Conservation (phyloP, 352 stramenopile genomes). For the Globisporangium rhizosaccharum region DNA sequence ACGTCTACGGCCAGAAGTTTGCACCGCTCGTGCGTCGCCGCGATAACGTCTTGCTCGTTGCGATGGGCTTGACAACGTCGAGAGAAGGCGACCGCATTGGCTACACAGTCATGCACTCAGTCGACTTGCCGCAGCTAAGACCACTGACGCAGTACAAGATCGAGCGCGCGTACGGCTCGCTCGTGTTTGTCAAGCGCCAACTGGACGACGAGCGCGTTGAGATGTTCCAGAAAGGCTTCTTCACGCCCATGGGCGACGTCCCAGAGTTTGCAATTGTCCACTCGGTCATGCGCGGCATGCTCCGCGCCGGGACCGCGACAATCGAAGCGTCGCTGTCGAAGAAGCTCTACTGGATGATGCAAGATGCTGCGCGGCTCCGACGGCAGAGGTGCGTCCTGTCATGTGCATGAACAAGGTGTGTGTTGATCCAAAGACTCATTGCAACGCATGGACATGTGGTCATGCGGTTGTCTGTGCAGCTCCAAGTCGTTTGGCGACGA, state of each 20-base stretch:
- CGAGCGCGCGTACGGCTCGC: conserved; percentile 25
- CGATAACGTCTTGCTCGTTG: conserved; percentile 27
- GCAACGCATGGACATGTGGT: neutral
- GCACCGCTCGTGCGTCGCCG: conserved; percentile 22
- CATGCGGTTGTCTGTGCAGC: neutral
- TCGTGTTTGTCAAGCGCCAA: conserved; percentile 40
- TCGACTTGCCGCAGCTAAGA: conserved; percentile 18
- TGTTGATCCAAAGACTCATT: neutral
- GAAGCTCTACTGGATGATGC: conserved; percentile 44
- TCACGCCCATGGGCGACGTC: conserved; percentile 25
- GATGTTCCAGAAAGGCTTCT: conserved; percentile 37
- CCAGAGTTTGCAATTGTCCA: conserved; percentile 19
- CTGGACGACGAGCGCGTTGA: conserved; percentile 26
- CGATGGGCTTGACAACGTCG: conserved; percentile 24
- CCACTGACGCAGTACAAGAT: conserved; percentile 14
- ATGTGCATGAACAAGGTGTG: neutral
- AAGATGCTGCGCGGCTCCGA: conserved; percentile 25
- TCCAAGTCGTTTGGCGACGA: neutral
- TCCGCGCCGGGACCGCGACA: conserved; percentile 21
- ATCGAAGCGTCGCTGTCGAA: conserved; percentile 34
- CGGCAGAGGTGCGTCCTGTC: conserved; percentile 1
- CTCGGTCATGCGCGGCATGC: conserved; percentile 17
- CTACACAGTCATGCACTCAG: conserved; percentile 36
- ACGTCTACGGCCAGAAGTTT: conserved; percentile 6
- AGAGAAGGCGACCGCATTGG: conserved; percentile 26